These are phyloP conservation scores for Harrya chromipes DNA, from an alignment of 768 basidiomycete genomes.

Conservation along the genomic window DNA sequence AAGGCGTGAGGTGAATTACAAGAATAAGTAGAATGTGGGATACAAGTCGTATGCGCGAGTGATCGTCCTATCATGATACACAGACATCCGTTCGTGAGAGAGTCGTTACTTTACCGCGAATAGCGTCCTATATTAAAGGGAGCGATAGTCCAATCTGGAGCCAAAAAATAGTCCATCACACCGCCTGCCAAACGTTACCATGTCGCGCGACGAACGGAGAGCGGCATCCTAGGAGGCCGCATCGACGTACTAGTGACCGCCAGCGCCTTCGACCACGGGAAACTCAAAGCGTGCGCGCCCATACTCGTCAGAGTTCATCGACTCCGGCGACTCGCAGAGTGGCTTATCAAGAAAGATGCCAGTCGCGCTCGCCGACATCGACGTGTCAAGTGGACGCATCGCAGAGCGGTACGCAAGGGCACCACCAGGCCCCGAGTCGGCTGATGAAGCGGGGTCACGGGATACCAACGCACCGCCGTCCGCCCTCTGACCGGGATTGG, in stretches of 20 bases:
- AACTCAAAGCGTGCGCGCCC: neutral
- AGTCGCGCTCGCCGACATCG: neutral
- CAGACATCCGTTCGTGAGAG: neutral
- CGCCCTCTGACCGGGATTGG: neutral
- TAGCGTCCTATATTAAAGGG: neutral
- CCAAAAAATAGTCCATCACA: neutral
- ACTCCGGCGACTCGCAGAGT: slow-evolving; percentile 24
- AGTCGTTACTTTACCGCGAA: neutral
- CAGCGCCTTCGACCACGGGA: neutral
- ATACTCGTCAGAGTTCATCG: slow-evolving; percentile 5
- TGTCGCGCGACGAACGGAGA: neutral
- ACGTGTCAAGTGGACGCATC: neutral
- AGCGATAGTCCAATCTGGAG: neutral
- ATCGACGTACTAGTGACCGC: neutral
- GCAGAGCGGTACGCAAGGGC: neutral
- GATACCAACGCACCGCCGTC: neutral
- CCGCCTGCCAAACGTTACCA: neutral
- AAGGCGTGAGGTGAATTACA: slow-evolving; percentile 5
- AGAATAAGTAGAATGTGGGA: neutral
- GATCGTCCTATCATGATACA: slow-evolving; percentile 8
- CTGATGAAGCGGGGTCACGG: neutral
- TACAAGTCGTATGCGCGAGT: slow-evolving; percentile 1
- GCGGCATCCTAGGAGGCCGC: neutral
- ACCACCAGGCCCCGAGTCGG: no score
- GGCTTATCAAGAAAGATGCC: slow-evolving; percentile 7